These are phyloP conservation scores for Rosa multiflora DNA, from an alignment of 306 rosid species.

Conservation along the genomic window DNA sequence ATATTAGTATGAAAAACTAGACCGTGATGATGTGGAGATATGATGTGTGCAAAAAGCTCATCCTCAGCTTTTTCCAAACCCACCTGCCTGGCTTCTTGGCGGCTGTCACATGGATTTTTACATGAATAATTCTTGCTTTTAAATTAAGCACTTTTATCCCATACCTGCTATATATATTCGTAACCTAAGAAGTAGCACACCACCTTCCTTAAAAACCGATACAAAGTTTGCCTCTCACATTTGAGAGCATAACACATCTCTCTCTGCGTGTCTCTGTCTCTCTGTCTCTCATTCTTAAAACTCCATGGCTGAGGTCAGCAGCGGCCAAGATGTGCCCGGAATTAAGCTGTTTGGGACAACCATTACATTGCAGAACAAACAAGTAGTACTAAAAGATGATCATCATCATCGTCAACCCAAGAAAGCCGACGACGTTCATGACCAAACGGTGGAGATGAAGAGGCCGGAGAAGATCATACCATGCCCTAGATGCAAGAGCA, in stretches of 20 bases:
- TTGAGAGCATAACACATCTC: background rate
- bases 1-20: background rate
- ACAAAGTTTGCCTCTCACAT: background rate
- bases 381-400: constrained; percentile 35
- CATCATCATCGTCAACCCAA: constrained; percentile 1
- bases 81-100: constrained; percentile 32
- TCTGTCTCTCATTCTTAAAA: background rate
- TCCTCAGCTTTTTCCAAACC: constrained; percentile 37
- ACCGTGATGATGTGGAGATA: constrained; percentile 48
- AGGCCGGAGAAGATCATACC: constrained; percentile 67
- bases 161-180: background rate
- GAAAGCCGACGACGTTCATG: constrained; percentile 21
- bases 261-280: background rate
- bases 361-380: constrained; percentile 44
- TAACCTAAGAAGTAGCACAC: background rate
- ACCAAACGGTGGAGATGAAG: constrained; percentile 45
- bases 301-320: constrained; percentile 48
- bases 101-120: constrained; percentile 34
- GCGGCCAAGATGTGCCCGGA: constrained; percentile 45
- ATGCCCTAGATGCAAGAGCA: constrained; percentile 93
- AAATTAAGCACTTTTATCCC: constrained; percentile 33
- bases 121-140: background rate
- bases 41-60: constrained; percentile 68
- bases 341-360: constrained; percentile 83
- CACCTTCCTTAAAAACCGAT: constrained; percentile 10